Percentiles rank a stretch among this genome's conserved stretches.
Conservation (phyloP, 108 stramenopile species). For the Chaetoceros muelleri region DNA sequence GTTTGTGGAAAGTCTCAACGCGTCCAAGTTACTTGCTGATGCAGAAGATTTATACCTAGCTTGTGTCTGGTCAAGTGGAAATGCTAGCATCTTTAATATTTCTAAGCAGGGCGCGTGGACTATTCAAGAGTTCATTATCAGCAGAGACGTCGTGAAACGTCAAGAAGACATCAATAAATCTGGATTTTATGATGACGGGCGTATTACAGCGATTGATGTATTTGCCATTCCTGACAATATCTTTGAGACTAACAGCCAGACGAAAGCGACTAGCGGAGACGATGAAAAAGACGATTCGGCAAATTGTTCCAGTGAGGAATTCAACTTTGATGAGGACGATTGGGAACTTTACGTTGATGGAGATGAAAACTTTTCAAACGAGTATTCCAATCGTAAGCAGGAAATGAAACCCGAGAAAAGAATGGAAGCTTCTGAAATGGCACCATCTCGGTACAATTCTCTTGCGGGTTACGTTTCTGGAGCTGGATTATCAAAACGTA, state of each 20-base stretch:
- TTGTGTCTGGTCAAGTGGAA: slow-evolving; percentile 43
- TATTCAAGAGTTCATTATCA: slow-evolving; percentile 21
- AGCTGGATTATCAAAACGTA: slow-evolving; percentile 4
- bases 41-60: slow-evolving; percentile 20
- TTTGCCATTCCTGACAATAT: slow-evolving; percentile 24
- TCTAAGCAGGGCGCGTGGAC: slow-evolving; percentile 11
- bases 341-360: slow-evolving; percentile 15
- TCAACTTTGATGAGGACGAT: slow-evolving; percentile 28
- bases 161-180: slow-evolving; percentile 19
- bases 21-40: slow-evolving; percentile 7
- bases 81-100: slow-evolving; percentile 28
- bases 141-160: slow-evolving; percentile 19
- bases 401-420: background rate
- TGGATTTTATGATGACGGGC: slow-evolving; percentile 34
- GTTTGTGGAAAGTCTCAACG: background rate
- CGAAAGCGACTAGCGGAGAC: slow-evolving; percentile 13
- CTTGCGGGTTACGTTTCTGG: background rate
- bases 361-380: background rate
- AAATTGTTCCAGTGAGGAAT: slow-evolving; percentile 1
- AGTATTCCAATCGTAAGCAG: background rate
- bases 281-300: background rate
- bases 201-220: slow-evolving; percentile 42
- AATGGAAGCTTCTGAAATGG: background rate
- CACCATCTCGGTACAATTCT: background rate
- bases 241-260: slow-evolving; percentile 1